Evolutionary conservation across 768 basidiomycete species (phyloP), one percentile per base, ranked within the genome.

Genomic region (Naganishia vishniacii): DNA sequence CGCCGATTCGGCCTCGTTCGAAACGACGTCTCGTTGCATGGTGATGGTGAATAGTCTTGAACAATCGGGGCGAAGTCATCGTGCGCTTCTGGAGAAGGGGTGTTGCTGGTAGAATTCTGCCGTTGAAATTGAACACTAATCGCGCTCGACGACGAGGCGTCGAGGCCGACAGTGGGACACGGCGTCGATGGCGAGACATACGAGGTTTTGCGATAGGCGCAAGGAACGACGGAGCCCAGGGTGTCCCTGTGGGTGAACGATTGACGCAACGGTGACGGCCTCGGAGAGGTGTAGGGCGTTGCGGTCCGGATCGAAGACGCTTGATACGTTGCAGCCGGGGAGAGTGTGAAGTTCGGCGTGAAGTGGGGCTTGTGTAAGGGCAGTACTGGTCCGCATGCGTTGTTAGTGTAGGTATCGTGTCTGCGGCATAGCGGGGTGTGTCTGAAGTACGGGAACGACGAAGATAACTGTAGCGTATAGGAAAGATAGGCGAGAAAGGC

Each of bases 401-500:
- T 26, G 18, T 18, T 31, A 2, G n/a, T 20, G 12, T 20, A 56
- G 15, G 12, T 37, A n/a, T 12, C 16, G 20, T 23, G 53, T 37
- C n/a, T 56, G 11, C 23, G 32, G 25, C 13, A 40, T 1, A 56
- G 53, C 8, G 53, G 53, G n/a, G 4, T 3, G 18, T 56, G 53
- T 23, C 34, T 16, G 23, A 56, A 56, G 37, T 56, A 56, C 3
- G 53, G 53, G 31, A 56, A 56, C 25, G 53, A 2, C 20, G 53
- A 34, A 25, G 53, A 25, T 16, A 40, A 37, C 26, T 56, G 53
- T 16, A 56, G n/a, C n/a, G 53, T 56, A 23, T 37, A 56, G 12
- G 53, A 56, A 12, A 56, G 23, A 26, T 56, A 56, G 53, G 53
- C 53, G 23, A 56, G 32, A 13, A 56, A 31, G 4, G 40, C 37